Evolutionary conservation across 192 early-diverging fungal genomes (phyloP).

Genomic region (Gaertneriomyces semiglobifer): DNA sequence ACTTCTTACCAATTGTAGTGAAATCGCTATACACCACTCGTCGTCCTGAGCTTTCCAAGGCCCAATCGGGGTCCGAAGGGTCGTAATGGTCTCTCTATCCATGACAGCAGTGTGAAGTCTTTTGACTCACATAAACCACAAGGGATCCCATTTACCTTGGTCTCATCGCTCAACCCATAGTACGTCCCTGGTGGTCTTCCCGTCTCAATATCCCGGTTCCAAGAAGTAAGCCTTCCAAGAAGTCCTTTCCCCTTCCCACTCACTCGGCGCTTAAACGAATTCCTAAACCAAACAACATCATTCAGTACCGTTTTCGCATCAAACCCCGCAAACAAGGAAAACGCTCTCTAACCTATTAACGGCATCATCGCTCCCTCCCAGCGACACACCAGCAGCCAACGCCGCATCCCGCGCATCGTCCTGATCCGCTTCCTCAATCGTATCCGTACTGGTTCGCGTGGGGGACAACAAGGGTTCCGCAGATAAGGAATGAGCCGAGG

Average conservation of each 20-base stretch:
- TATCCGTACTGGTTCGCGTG: background rate
- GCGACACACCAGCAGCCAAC: background rate
- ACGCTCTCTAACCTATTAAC: background rate
- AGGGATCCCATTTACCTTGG: background rate
- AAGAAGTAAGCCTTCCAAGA: background rate
- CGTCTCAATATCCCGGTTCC: background rate
- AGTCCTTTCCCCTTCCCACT: background rate
- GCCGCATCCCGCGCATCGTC: background rate
- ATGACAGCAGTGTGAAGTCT: background rate
- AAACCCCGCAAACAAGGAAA: no score
- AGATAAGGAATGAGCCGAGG: no score
- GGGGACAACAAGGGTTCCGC: no score
- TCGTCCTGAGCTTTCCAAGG: conserved; percentile 27
- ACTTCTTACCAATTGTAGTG: conserved; percentile 48
- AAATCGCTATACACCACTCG: conserved; percentile 53
- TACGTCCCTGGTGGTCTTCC: conserved; percentile 9
- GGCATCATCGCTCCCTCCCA: background rate
- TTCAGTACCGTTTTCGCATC: background rate
- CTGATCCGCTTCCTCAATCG: background rate
- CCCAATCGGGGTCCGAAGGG: conserved; percentile 20
- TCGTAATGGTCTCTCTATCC: conserved; percentile 21
- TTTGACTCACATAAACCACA: background rate
- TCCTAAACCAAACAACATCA: background rate
- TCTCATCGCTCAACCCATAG: conserved; percentile 13
- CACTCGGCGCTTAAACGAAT: background rate